Base-by-base conservation (phyloP, 2,329 filamentous ascomycete species). In the Exutisphaerella laricina region DNA sequence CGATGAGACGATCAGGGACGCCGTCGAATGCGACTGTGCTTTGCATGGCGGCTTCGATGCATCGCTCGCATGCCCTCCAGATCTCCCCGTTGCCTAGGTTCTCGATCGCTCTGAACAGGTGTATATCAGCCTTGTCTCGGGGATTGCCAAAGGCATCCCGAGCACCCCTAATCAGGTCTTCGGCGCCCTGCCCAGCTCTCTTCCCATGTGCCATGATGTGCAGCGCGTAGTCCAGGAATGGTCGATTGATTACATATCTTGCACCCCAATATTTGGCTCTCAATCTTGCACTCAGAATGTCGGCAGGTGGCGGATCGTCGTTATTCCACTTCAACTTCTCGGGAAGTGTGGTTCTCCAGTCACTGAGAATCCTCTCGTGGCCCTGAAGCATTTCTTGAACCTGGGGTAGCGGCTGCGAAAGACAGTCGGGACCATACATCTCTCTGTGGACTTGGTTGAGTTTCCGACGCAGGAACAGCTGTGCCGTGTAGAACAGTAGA, bases 231-330 rank as follows among this genome's bases (percentile, higher is more conserved):
- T 78, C 76, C 14, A 84, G 65, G 46, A 90, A 88, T 1, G 86
- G 87, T 17, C 92, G 79, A 61, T 92, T 85, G 18, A 90, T 89
- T 59, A 97, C 89, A 49, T 94, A 88, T 51, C 84, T 79, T 0
- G 88, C 89, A 14, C 92, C 92, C 72, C 90, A 97, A 65, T 92
- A 97, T 64, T 98, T 97, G 10, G 86, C 92, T 30, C 90, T 82
- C 48, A 97, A 72, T 16, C 92, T 79, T 22, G 90, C 90, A 9
- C 79, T 73, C 12, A 96, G 79, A 46, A 97, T 88, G 36, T 95
- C 81, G 0, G 60, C 64, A 0, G 88, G 78, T 1, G 88, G 87
- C 4, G 74, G 72, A 41, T 94, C 86, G 2, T 72, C 65, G 46
- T 88, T 84, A 2, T 75, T 61, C 71, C 84, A 86, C 42, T 66